These are phyloP conservation scores for Talaromyces sp. DNA, from an alignment of 2,329 filamentous ascomycete genomes.

Conservation along the genomic window DNA sequence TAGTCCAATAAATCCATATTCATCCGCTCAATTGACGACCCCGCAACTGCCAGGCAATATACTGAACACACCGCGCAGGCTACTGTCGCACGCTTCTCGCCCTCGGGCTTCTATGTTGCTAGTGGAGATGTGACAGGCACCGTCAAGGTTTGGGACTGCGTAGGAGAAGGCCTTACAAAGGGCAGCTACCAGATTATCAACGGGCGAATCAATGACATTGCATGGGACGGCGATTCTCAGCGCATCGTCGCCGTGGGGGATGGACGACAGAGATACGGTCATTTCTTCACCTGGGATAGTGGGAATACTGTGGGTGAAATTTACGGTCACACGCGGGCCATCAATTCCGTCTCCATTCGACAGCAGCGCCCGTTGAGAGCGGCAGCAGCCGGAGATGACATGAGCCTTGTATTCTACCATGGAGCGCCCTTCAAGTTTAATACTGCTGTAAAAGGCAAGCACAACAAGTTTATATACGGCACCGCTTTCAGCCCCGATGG, in stretches of 20 bases:
- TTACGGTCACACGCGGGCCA: slow-evolving; percentile 80
- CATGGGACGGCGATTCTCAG: slow-evolving; percentile 96
- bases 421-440: slow-evolving; percentile 96
- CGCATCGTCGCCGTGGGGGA: slow-evolving; percentile 94
- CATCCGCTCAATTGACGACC: slow-evolving; percentile 88
- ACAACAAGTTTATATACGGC: slow-evolving; percentile 85
- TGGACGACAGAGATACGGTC: slow-evolving; percentile 87
- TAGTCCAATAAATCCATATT: slow-evolving; percentile 97
- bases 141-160: slow-evolving; percentile 87
- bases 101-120: slow-evolving; percentile 91
- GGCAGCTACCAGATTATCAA: slow-evolving; percentile 94
- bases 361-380: slow-evolving; percentile 87
- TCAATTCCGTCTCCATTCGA: slow-evolving; percentile 88
- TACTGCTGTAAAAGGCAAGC: slow-evolving; percentile 71
- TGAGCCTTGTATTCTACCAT: slow-evolving; percentile 84
- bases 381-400: slow-evolving; percentile 87
- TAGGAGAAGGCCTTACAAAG: slow-evolving; percentile 82
- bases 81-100: slow-evolving; percentile 89
- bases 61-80: slow-evolving; percentile 84
- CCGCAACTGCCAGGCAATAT: slow-evolving; percentile 81
- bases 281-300: slow-evolving; percentile 91
- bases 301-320: slow-evolving; percentile 96
- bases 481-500: slow-evolving; percentile 90
- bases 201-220: slow-evolving; percentile 91
- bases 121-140: slow-evolving; percentile 82